Base-by-base conservation (phyloP, 257 asterid species). In the Avicennia marina region DNA sequence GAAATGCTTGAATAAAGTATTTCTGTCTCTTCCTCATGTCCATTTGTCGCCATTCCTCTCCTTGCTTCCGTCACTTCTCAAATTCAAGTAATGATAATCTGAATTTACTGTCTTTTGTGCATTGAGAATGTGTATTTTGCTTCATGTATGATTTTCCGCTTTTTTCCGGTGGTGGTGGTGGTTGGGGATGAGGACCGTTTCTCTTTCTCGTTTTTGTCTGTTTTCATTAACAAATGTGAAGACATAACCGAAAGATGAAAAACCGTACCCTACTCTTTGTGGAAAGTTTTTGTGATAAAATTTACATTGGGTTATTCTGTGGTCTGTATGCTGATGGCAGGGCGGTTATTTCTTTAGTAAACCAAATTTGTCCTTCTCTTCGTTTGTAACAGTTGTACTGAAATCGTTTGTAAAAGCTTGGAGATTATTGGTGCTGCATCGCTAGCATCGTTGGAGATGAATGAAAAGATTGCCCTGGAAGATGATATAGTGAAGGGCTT, bases 341-440 rank as follows among this genome's bases (percentile, higher is more conserved):
- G 15, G 27, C 13, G 53, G 13, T 46, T 8, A 6, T 27, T 49
- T 7, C 1, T 22, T 21, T 16, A 4, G 16, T 44, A 13, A 13
- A 15, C 1, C 51, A 4, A 47, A 4, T 11, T 5, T 8, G 32
- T 12, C 1, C 6, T 24, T 51, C 19, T 45, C 59, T 19, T 17
- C 29, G 58, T 20, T 44, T 45, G 54, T 36, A 41, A 25, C 55
- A 83, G 87, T 21, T 75, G 75, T 62, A 75, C 69, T 62, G 83
- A 69, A 43, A 68, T 83, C 53, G 81, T 73, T 46, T 60, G 82
- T 51, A 81, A 58, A 58, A 72, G 75, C 60, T 67, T 72, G 46
- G 84, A 79, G 62, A 73, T 86, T 41, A 67, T 79, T 26, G 97
- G 94, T 46, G 76, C 82, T 21, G 85, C 79, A 6, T 72, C 95